These are phyloP conservation scores for Falciphora oryzae DNA, from an alignment of 2,329 filamentous ascomycete genomes.

Conservation along the genomic window DNA sequence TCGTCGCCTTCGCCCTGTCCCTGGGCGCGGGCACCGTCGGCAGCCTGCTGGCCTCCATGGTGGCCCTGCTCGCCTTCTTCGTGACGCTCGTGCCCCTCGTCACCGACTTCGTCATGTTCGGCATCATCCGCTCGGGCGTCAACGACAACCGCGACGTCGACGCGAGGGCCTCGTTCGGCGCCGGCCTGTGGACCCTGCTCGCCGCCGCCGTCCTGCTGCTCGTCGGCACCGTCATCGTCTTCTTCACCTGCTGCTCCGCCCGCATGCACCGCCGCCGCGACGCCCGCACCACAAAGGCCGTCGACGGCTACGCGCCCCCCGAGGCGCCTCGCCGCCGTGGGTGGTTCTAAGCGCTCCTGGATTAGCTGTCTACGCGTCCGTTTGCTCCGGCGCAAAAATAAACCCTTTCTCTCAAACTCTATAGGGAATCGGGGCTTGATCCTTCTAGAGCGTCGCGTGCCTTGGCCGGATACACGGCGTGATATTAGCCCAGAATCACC, in stretches of 20 bases:
- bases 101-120: slow-evolving; percentile 54
- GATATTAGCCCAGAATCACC: too few relatives aligned
- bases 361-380: too few relatives aligned
- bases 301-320: slow-evolving; percentile 21
- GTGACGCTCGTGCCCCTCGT: slow-evolving; percentile 41
- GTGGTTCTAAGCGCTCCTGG: slow-evolving; percentile 13
- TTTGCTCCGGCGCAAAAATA: too few relatives aligned
- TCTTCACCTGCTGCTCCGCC: slow-evolving; percentile 55
- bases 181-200: slow-evolving; percentile 54
- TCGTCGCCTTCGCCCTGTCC: slow-evolving; percentile 53
- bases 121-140: slow-evolving; percentile 46
- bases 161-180: slow-evolving; percentile 42
- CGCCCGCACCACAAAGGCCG: slow-evolving; percentile 19
- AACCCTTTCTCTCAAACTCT: background rate
- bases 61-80: slow-evolving; percentile 44
- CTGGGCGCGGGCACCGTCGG: slow-evolving; percentile 45
- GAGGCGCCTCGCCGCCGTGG: slow-evolving; percentile 16
- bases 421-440: background rate
- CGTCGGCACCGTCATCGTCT: slow-evolving; percentile 49
- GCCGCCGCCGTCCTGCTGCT: slow-evolving; percentile 49
- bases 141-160: slow-evolving; percentile 34
- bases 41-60: slow-evolving; percentile 43
- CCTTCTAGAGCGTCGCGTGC: background rate
- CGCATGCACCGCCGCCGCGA: slow-evolving; percentile 35
- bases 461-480: background rate